Conservation (phyloP, 768 basidiomycete genomes). For the Suillus americanus region DNA sequence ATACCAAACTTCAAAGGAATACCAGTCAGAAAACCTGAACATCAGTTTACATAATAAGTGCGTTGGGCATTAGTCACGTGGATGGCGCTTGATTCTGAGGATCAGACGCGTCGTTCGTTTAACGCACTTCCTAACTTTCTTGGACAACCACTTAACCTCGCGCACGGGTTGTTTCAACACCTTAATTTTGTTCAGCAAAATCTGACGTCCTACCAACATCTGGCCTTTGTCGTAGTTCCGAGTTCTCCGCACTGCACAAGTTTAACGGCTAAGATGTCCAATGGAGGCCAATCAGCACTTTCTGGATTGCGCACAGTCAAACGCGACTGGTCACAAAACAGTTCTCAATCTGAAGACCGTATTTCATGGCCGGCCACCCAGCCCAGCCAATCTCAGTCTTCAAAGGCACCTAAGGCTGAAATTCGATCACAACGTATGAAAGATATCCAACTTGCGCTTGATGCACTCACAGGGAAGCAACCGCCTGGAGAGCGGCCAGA, state of each 20-base stretch:
- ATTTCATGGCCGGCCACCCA: conserved; percentile 43
- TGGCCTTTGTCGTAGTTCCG: background rate
- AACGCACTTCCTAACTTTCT: background rate
- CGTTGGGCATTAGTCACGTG: background rate
- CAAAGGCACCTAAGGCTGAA: conserved; percentile 19
- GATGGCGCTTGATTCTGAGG: background rate
- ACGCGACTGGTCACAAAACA: conserved; percentile 58
- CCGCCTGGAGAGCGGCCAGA: conserved; percentile 14
- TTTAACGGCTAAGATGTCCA: conserved; percentile 20
- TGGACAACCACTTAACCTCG: background rate
- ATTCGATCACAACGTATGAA: conserved; percentile 44
- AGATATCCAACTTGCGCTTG: conserved; percentile 59
- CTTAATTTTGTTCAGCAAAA: background rate
- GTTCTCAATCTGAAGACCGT: conserved; percentile 36
- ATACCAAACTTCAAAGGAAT: no score
- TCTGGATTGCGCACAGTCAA: conserved; percentile 63
- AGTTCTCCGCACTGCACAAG: background rate
- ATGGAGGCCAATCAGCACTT: conserved; percentile 31
- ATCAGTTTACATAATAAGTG: background rate
- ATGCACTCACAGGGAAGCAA: conserved; percentile 37
- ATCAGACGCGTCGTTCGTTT: background rate
- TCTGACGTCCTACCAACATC: background rate
- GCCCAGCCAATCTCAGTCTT: conserved; percentile 11
- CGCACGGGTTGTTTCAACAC: background rate
- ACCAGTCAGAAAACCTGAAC: no score